Conservation (phyloP, 129 eudicot species). For the Ambrosia artemisiifolia region DNA sequence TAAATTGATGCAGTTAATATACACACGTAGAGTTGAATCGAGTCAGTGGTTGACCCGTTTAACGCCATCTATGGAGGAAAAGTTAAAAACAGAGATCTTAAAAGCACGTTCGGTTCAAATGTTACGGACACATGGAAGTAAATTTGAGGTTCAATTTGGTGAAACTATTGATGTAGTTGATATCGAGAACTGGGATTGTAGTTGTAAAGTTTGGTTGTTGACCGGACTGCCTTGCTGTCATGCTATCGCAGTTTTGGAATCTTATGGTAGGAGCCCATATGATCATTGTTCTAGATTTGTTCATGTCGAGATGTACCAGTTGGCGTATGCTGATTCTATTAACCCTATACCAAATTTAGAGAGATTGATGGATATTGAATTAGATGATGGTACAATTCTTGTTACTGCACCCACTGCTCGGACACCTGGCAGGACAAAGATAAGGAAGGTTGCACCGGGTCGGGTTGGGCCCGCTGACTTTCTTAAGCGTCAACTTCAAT, state of each 20-base stretch:
- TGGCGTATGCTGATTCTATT: conserved; percentile 33
- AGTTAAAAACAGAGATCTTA: conserved; percentile 12
- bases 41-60: conserved; percentile 31
- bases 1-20: conserved; percentile 38
- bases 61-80: conserved; percentile 38
- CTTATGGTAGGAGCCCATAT: conserved; percentile 20
- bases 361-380: conserved; percentile 24
- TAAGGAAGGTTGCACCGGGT: conserved; percentile 24
- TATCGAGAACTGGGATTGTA: conserved; percentile 32
- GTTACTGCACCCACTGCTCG: conserved; percentile 28
- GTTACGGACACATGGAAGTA: conserved; percentile 24
- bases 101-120: conserved; percentile 28
- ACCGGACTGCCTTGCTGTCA: conserved; percentile 41
- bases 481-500: conserved; percentile 38
- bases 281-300: conserved; percentile 30
- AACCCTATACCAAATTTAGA: conserved; percentile 29
- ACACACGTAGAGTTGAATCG: conserved; percentile 30
- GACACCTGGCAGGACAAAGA: conserved; percentile 30
- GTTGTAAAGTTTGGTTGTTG: conserved; percentile 29
- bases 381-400: conserved; percentile 24
- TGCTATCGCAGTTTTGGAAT: conserved; percentile 29
- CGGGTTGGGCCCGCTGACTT: conserved; percentile 37
- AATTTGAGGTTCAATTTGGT: conserved; percentile 27
- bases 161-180: conserved; percentile 23
- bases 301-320: conserved; percentile 19